Evolutionary conservation across 257 asterid species (phyloP).

Genomic region (Solanum ossicruentum): DNA sequence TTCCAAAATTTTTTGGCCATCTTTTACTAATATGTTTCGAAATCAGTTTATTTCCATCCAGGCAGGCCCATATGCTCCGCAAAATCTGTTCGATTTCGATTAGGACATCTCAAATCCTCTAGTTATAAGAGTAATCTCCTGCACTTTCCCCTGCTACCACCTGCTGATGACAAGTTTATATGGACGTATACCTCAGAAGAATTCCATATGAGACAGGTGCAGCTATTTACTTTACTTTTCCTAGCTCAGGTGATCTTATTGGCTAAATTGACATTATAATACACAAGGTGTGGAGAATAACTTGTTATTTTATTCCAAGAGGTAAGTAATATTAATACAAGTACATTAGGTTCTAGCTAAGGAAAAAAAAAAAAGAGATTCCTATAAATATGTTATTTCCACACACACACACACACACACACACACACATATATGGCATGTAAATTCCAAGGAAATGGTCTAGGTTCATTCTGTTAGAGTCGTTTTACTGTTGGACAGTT

Average conservation of each 20-base stretch:
- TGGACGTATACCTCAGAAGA: conserved; percentile 78
- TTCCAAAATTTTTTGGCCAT: background rate
- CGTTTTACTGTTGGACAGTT: background rate
- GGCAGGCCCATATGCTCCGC: conserved; percentile 61
- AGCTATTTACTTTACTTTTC: background rate
- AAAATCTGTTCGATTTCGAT: conserved; percentile 44
- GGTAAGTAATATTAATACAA: too few relatives aligned
- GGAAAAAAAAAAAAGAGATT: too few relatives aligned
- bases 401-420: too few relatives aligned
- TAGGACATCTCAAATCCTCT: conserved; percentile 46
- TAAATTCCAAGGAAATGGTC: too few relatives aligned
- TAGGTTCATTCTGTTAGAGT: background rate
- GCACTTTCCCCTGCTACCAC: conserved; percentile 13
- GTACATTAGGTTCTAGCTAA: too few relatives aligned
- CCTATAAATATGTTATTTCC: too few relatives aligned
- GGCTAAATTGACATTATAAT: background rate
- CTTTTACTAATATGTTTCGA: background rate
- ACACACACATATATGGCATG: too few relatives aligned
- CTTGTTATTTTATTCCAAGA: too few relatives aligned
- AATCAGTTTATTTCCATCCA: conserved; percentile 52
- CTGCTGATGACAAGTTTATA: conserved; percentile 51
- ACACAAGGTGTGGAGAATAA: too few relatives aligned
- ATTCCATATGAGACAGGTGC: conserved; percentile 39
- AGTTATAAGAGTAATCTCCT: conserved; percentile 6
- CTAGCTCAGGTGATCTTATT: background rate